Percentiles rank a stretch among this genome's conserved stretches.
These are phyloP conservation scores for Colletotrichum theobromicola DNA, from an alignment of 2,329 filamentous ascomycete genomes.

Conservation along the genomic window DNA sequence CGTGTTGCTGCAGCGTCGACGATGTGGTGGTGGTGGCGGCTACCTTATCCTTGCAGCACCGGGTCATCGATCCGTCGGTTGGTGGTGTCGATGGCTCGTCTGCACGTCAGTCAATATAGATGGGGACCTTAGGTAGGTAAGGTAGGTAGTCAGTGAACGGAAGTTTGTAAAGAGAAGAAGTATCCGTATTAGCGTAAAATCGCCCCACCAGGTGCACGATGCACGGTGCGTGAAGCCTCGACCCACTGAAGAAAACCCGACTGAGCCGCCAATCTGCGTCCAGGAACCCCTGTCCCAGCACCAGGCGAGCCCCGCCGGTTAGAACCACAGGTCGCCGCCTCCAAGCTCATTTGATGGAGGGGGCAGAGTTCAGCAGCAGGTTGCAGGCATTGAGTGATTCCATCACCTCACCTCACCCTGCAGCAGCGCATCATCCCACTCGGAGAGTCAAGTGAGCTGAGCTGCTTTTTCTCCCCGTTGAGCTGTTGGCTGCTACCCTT, in stretches of 20 bases:
- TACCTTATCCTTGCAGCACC: background rate
- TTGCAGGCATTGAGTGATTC: background rate
- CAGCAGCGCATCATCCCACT: constrained; percentile 4
- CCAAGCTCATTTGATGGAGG: background rate
- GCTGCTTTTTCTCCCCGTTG: background rate
- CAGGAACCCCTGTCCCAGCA: background rate
- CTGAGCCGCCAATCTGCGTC: background rate
- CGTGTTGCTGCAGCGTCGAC: background rate
- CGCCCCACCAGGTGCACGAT: too few relatives aligned
- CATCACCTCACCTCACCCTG: constrained; percentile 18
- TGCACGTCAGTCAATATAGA: background rate
- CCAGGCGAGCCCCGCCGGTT: background rate
- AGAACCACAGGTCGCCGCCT: background rate
- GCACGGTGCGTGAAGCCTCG: background rate
- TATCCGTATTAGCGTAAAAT: too few relatives aligned
- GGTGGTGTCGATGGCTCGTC: background rate
- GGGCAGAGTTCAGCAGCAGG: background rate
- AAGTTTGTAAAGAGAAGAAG: too few relatives aligned
- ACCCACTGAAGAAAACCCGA: background rate
- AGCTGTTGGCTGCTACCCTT: background rate
- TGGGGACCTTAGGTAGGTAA: too few relatives aligned
- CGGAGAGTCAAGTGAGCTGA: background rate
- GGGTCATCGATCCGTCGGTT: background rate
- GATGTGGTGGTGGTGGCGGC: background rate
- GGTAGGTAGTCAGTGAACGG: too few relatives aligned